Evolutionary conservation across 192 early-diverging fungal species (phyloP), one percentile per base, ranked within the genome.

Genomic region (Backusella luteola): DNA sequence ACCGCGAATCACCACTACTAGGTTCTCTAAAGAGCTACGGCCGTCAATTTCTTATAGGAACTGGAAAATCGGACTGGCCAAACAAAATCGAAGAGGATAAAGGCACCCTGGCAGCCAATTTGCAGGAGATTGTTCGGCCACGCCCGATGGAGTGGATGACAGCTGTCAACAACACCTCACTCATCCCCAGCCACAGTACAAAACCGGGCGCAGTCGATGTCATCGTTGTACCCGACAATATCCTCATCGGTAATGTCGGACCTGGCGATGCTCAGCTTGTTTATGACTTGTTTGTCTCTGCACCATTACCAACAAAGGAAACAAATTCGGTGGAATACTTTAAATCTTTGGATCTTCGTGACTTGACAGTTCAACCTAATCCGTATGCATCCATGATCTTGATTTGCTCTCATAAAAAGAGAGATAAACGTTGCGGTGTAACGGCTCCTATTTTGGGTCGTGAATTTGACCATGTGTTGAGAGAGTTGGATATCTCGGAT

Each of bases 361-460:
- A 41, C 19, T 5, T 69, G n/a, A 69, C 77, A 0, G 82, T 83
- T 1, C 69, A 81, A 17, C 42, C 63, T 23, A 82, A 82, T 67
- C 73, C 79, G 2, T 84, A 86, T 70, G 79, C 71, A 68, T 81
- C 83, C 3, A 79, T 81, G 19, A 78, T 89, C 11, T 73, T 89
- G 76, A 86, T 89, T 35, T 89, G 88, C 75, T 89, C 88, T 14
- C 88, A 89, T 69, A 69, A 74, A 23, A 77, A 76, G 11, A 80
- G 88, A 44, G 88, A 89, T 73, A 89, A 89, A 76, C 81, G 86
- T 6, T 89, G 88, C 69, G 85, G 86, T 38, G 76, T 87, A 2
- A 85, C 85, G 0, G 88, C 84, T 0, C 84, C 86, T 3, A 77
- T 89, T 41, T 76, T 89, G 41, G 78, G 77, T 14, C 77, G 85